Base-by-base conservation (phyloP, 805 yeast genomes). In the Kazachstania taianensis region DNA sequence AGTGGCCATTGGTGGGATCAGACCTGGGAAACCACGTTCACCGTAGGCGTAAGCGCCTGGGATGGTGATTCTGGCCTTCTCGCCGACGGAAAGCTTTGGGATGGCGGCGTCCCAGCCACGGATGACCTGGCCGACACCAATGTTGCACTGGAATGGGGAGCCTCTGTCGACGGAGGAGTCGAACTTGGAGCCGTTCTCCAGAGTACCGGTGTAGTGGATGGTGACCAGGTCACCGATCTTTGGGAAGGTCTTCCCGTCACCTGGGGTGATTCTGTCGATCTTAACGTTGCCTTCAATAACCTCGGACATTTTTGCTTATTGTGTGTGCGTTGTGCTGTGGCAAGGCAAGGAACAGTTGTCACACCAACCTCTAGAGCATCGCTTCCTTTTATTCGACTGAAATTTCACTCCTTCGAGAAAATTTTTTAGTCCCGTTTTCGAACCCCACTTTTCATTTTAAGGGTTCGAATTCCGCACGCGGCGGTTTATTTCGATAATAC, bases 91-190 rank as follows among this genome's bases (percentile, higher is more conserved):
- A 59, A 89, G 71, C 65, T 86, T 77, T 38, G 96, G 95, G 59
- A 86, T 84, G 43, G 87, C 94, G 55, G 76, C 82, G 57, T 87
- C 96, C 96, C 96, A 89, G 48, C 96, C 97, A 58, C 77, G 76
- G 67, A 89, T 89, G 49, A 89, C 96, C 67, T 81, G 94, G 46
- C 96, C 96, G 48, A 83, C 94, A 62, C 97, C 96, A 58, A 89
- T 84, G 65, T 69, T 66, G 62, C 94, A 81, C 63, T 84, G 89
- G 78, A 89, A 89, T 48, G 97, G 96, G 63, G 81, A 76, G 57
- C 92, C 92, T 67, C 96, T 80, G 71, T 85, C 94, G 52, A 86
- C 73, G 38, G 96, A 86, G 36, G 96, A 84, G 64, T 89, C 97
- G 59, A 89, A 89, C 67, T 84, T 84, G 70, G 83, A 85, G 54